phyloP scores from a whole-genome alignment of 257 asterid species.

The Haberlea rhodopensis region DNA sequence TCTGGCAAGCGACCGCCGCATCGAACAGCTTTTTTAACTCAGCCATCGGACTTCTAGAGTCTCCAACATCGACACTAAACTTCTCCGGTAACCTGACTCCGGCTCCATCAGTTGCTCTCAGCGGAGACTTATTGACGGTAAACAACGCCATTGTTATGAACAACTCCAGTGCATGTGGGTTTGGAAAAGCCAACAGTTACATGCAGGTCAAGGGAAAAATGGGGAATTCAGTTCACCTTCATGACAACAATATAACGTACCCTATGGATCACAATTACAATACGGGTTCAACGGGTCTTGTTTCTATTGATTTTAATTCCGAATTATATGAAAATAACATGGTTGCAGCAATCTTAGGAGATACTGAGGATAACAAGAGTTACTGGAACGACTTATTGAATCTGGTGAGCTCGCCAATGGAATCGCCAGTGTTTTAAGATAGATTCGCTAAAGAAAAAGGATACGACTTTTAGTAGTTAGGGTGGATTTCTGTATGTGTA shows the following conservation, averaged over 20 bases:
- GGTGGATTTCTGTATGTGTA: neutral
- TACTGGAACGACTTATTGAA: slow-evolving; percentile 41
- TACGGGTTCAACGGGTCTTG: slow-evolving; percentile 28
- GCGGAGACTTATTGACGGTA: neutral
- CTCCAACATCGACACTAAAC: slow-evolving; percentile 45
- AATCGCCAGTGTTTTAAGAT: slow-evolving; percentile 21
- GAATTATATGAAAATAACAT: slow-evolving; percentile 6
- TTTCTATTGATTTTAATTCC: slow-evolving; percentile 5
- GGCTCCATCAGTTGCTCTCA: slow-evolving; percentile 10
- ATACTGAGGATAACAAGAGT: slow-evolving; percentile 28
- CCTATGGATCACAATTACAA: slow-evolving; percentile 23
- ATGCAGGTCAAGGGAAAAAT: slow-evolving; percentile 23
- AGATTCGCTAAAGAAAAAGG: neutral
- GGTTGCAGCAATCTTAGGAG: slow-evolving; percentile 18
- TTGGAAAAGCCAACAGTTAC: neutral
- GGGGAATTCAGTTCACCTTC: slow-evolving; percentile 18
- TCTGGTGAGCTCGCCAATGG: slow-evolving; percentile 41
- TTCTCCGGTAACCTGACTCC: slow-evolving; percentile 24
- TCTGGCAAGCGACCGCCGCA: slow-evolving; percentile 34
- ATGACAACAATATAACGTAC: neutral
- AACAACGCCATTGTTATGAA: slow-evolving; percentile 13
- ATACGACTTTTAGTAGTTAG: neutral
- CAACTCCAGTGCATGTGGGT: slow-evolving; percentile 16
- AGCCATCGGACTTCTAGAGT: slow-evolving; percentile 28
- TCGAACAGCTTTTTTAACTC: slow-evolving; percentile 26